Base-by-base conservation (phyloP, 2,329 filamentous ascomycete species). In the Fusarium vanettenii region DNA sequence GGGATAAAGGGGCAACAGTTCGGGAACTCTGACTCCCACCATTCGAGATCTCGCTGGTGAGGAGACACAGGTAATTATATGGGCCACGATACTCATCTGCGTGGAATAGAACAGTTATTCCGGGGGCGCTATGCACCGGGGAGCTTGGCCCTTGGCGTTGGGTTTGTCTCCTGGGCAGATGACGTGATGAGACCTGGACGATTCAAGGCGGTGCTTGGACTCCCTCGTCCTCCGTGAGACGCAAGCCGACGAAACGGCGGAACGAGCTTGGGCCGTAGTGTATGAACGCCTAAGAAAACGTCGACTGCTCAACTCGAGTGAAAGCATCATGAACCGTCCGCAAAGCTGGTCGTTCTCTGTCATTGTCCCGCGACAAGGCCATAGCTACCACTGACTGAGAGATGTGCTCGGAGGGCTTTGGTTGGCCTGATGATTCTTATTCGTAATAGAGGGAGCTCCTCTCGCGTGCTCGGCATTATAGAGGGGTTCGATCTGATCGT, bases 1-100 rank as follows among this genome's bases (percentile, higher is more conserved):
- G 75, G 72, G 2, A 75, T 66, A 9, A 60, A 45, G 4, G 67
- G 73, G 9, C 70, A 64, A 14, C 75, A 74, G 75, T 73, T 72
- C 22, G 66, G 60, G 6, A 73, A 70, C n/a, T 52, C 74, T 16
- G 70, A 69, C 29, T 73, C 69, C n/a, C 60, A 76, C 16, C 71
- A 70, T 5, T 45, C 50, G 9, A 29, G 18, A n/a, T 10, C 16
- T 48, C 14, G 5, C 4, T 33, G 35, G 61, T 66, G 37, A 61
- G 52, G 9, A 6, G 33, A n/a, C 1, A 6, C 6, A 4, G 18
- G 4, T 18, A 29, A 13, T 3, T 0, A 16, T 29, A 14, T 6
- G 16, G 5, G 20, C 3, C 11, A 18, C 4, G 8, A 16, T 62
- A 39, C 56, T 76, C 22, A 67, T 4, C 10, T 55, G 6, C 5